phyloP scores from a whole-genome alignment of 164 flowering plant species.

The Hamamelis virginiana region DNA sequence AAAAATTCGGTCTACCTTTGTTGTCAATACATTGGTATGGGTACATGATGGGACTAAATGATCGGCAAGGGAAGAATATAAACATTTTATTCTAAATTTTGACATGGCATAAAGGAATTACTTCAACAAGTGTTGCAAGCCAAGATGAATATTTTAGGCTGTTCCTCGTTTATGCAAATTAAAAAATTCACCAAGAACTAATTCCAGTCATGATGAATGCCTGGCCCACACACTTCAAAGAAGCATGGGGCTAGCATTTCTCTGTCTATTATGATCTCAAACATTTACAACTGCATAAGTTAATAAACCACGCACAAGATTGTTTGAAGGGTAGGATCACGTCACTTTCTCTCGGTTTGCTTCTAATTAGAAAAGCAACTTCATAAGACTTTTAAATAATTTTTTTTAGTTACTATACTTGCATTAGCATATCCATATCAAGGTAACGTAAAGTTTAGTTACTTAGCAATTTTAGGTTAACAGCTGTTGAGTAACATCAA shows the following conservation, averaged over 20 bases:
- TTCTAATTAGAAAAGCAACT: background rate
- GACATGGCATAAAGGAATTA: too few relatives aligned
- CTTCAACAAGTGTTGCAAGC: background rate
- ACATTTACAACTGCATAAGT: slow-evolving; percentile 3
- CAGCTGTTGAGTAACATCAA: background rate
- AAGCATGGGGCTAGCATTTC: background rate
- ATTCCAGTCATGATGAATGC: slow-evolving; percentile 10
- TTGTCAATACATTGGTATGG: too few relatives aligned
- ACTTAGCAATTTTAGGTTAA: background rate
- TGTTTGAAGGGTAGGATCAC: background rate
- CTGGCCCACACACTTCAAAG: slow-evolving; percentile 13
- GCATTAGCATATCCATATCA: background rate
- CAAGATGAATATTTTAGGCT: background rate
- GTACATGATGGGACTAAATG: too few relatives aligned
- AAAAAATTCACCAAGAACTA: slow-evolving; percentile 6
- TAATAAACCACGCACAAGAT: background rate
- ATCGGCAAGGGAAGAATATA: too few relatives aligned
- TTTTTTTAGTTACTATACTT: background rate
- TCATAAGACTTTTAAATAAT: background rate
- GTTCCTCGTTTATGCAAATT: background rate
- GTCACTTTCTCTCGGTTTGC: slow-evolving; percentile 4
- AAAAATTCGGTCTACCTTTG: too few relatives aligned
- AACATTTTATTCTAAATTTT: too few relatives aligned
- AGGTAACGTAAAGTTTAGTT: background rate
- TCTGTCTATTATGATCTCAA: slow-evolving; percentile 13